These are phyloP conservation scores for Aspergillus mulundensis DNA, from an alignment of 495 filamentous ascomycete genomes.

Conservation along the genomic window DNA sequence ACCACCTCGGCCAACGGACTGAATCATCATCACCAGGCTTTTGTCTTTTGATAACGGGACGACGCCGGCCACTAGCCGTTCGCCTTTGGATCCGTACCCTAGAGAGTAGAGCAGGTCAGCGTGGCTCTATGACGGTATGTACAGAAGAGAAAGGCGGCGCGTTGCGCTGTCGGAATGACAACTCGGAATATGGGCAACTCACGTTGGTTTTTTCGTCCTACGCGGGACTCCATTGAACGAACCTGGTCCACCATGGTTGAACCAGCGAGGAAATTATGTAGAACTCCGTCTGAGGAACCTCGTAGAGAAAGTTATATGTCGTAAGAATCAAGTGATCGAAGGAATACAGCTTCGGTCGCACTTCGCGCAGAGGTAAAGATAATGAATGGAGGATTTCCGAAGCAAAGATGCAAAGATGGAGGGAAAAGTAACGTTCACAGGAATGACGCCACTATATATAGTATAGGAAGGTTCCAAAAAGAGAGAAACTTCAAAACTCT, in stretches of 20 bases:
- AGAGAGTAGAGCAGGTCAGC: slow-evolving; percentile 18
- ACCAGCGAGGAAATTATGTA: slow-evolving; percentile 10
- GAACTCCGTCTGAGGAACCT: slow-evolving; percentile 1
- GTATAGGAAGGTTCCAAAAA: slow-evolving; percentile 14
- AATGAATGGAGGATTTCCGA: slow-evolving; percentile 14
- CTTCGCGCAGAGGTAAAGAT: slow-evolving; percentile 12
- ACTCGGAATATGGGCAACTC: slow-evolving; percentile 41
- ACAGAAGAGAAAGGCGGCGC: not conserved
- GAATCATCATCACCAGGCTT: slow-evolving; percentile 83
- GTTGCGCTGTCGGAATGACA: not conserved
- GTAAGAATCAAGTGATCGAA: slow-evolving; percentile 8
- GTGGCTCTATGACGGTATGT: not conserved
- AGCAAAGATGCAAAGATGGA: slow-evolving; percentile 4
- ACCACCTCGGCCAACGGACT: slow-evolving; percentile 79
- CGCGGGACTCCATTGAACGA: slow-evolving; percentile 73
- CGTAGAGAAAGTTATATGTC: slow-evolving; percentile 9
- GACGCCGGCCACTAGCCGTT: slow-evolving; percentile 91
- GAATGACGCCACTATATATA: slow-evolving; percentile 12
- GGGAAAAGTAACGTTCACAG: slow-evolving; percentile 8
- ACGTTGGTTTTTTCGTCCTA: slow-evolving; percentile 75
- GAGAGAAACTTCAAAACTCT: slow-evolving; percentile 11
- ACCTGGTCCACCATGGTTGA: slow-evolving; percentile 53
- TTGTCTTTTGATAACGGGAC: slow-evolving; percentile 76
- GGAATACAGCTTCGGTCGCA: slow-evolving; percentile 7
- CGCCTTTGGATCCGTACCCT: slow-evolving; percentile 91